Conservation (phyloP, 2,329 filamentous ascomycete genomes). For the Aspergillus spinulosporus region DNA sequence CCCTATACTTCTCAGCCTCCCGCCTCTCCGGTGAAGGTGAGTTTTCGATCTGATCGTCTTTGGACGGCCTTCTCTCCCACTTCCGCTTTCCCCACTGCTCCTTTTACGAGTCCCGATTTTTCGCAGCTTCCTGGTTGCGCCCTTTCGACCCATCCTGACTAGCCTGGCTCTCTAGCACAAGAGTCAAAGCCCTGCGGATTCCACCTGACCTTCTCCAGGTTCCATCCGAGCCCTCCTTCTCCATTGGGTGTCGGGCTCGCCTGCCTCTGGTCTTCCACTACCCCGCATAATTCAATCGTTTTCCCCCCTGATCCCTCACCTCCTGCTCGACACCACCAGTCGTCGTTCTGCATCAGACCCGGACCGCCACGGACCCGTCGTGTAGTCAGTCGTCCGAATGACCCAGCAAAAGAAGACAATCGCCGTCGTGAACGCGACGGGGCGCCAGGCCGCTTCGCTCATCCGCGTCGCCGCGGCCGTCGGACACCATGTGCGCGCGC, state of each 20-base stretch:
- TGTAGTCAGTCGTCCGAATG: slow-evolving; percentile 30
- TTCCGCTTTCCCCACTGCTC: background rate
- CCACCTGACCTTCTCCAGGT: slow-evolving; percentile 23
- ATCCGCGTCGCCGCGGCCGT: slow-evolving; percentile 92
- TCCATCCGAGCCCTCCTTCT: slow-evolving; percentile 18
- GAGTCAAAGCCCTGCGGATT: slow-evolving; percentile 8
- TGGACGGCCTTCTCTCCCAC: background rate
- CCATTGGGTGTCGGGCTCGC: slow-evolving; percentile 19
- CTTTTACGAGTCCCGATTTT: background rate
- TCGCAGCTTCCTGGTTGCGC: background rate
- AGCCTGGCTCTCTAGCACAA: background rate
- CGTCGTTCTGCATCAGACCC: background rate
- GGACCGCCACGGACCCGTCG: background rate
- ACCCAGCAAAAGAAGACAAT: slow-evolving; percentile 69
- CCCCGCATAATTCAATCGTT: slow-evolving; percentile 19
- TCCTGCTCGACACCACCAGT: slow-evolving; percentile 7
- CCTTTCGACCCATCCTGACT: background rate
- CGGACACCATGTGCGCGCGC: slow-evolving; percentile 88
- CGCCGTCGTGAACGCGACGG: slow-evolving; percentile 92
- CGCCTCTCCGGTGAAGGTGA: background rate
- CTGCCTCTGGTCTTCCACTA: slow-evolving; percentile 17
- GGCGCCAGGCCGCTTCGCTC: slow-evolving; percentile 91
- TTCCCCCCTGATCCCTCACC: slow-evolving; percentile 10
- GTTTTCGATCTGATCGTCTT: slow-evolving; percentile 6
- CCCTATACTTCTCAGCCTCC: background rate